A percentile compares a stretch with the other conserved stretches of the same genome.
phyloP scores from a whole-genome alignment of 192 early-diverging fungal species.

The Coemansia sp. region DNA sequence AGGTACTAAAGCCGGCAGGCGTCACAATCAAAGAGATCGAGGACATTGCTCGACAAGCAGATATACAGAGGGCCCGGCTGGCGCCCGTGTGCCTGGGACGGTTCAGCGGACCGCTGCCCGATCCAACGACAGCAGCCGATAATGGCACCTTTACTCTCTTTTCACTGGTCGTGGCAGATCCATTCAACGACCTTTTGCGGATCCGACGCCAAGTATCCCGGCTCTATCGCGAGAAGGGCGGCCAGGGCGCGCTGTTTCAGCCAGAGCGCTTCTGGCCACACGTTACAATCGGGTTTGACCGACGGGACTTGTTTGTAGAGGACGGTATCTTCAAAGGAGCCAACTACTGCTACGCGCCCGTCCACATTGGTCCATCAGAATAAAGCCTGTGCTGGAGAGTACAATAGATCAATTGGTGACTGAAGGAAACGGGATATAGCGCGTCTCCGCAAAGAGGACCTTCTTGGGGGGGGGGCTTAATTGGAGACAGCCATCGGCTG shows the following conservation, averaged over 20 bases:
- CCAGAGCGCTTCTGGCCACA: slow-evolving; percentile 62
- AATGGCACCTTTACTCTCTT: slow-evolving; percentile 19
- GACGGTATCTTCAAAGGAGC: slow-evolving; percentile 65
- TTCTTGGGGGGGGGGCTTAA: slow-evolving; percentile 4
- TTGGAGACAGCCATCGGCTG: slow-evolving; percentile 33
- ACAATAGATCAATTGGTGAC: too few species aligned
- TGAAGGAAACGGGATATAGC: not conserved
- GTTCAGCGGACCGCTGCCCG: slow-evolving; percentile 37
- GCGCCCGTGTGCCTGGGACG: slow-evolving; percentile 58
- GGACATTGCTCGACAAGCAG: slow-evolving; percentile 42
- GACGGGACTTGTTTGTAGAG: slow-evolving; percentile 59
- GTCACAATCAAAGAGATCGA: slow-evolving; percentile 64
- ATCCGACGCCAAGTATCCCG: slow-evolving; percentile 54
- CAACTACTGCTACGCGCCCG: slow-evolving; percentile 60
- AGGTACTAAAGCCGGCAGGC: slow-evolving; percentile 49
- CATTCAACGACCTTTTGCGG: slow-evolving; percentile 33
- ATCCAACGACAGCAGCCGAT: slow-evolving; percentile 6
- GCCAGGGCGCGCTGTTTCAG: slow-evolving; percentile 64
- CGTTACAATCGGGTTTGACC: slow-evolving; percentile 61
- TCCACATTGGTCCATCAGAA: slow-evolving; percentile 11
- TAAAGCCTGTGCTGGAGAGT: not conserved
- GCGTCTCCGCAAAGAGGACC: too few species aligned
- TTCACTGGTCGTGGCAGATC: slow-evolving; percentile 49
- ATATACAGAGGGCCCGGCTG: slow-evolving; percentile 56
- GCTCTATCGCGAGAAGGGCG: slow-evolving; percentile 55